Conservation (phyloP, 2,329 filamentous ascomycete species). For the Sporothrix pseudoabietina region DNA sequence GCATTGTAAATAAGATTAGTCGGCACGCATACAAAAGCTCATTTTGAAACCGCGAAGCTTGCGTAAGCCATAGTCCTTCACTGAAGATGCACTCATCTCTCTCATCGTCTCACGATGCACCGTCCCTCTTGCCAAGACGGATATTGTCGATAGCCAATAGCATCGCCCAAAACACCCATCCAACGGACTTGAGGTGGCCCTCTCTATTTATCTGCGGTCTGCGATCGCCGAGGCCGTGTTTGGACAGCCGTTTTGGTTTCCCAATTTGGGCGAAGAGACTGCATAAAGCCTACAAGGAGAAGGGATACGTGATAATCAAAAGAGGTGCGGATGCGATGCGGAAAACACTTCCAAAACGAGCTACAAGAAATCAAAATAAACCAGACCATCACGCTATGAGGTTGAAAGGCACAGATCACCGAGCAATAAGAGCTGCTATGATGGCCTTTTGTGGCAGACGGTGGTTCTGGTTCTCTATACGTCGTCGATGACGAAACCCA, state of each 20-base stretch:
- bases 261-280: background rate
- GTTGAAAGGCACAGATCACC: background rate
- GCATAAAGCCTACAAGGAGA: background rate
- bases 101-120: background rate
- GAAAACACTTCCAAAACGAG: background rate
- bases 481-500: background rate
- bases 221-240: slow-evolving; percentile 18
- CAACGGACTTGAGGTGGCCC: slow-evolving; percentile 1
- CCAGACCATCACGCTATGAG: background rate
- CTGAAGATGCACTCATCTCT: background rate
- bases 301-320: background rate
- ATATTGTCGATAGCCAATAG: slow-evolving; percentile 15
- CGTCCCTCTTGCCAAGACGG: background rate
- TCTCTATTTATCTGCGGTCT: background rate
- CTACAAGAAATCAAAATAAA: background rate
- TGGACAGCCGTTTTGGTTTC: background rate
- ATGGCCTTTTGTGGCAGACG: background rate
- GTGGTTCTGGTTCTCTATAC: background rate
- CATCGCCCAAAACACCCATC: background rate
- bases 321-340: background rate
- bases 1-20: slow-evolving; percentile 1
- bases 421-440: background rate
- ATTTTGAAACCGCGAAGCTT: slow-evolving; percentile 14
- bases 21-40: background rate
- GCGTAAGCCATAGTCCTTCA: slow-evolving; percentile 4